phyloP scores from a whole-genome alignment of 805 yeast genomes.

The Helenozyma baotianmanensis region DNA sequence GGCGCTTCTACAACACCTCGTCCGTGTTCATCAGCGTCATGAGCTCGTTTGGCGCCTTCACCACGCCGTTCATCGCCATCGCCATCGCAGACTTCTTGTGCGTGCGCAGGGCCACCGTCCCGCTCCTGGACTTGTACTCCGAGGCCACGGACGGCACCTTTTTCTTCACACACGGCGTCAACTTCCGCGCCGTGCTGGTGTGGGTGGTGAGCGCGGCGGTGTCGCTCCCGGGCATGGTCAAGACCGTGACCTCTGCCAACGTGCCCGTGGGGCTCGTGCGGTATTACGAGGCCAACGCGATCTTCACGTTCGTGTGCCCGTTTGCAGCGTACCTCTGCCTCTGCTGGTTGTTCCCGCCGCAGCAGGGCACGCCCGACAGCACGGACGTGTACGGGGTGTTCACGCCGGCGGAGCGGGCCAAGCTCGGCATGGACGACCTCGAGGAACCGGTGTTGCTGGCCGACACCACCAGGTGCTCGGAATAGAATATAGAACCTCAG shows the following conservation, averaged over 20 bases:
- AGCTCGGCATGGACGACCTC: too few species aligned
- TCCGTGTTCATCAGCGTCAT: slow-evolving; percentile 30
- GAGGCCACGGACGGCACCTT: neutral
- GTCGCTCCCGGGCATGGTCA: neutral
- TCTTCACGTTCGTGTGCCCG: neutral
- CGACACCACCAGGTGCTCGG: too few species aligned
- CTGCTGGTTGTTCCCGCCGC: neutral
- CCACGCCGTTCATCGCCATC: slow-evolving; percentile 35
- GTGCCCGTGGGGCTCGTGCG: neutral
- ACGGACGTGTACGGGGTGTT: neutral
- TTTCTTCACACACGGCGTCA: neutral
- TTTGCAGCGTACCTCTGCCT: neutral
- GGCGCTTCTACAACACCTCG: slow-evolving; percentile 35
- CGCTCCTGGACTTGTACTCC: neutral
- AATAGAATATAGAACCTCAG: too few species aligned
- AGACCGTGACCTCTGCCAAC: neutral
- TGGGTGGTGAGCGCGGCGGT: neutral
- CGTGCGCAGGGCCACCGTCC: neutral
- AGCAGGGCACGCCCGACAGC: neutral
- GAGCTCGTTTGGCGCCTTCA: slow-evolving; percentile 33
- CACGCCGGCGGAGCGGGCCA: neutral
- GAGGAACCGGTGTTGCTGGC: too few species aligned
- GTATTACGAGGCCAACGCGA: neutral
- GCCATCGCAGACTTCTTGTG: slow-evolving; percentile 1
- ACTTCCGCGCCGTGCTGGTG: neutral